phyloP scores from a whole-genome alignment of 805 yeast species.

The Saccharomycopsis javanensis region DNA sequence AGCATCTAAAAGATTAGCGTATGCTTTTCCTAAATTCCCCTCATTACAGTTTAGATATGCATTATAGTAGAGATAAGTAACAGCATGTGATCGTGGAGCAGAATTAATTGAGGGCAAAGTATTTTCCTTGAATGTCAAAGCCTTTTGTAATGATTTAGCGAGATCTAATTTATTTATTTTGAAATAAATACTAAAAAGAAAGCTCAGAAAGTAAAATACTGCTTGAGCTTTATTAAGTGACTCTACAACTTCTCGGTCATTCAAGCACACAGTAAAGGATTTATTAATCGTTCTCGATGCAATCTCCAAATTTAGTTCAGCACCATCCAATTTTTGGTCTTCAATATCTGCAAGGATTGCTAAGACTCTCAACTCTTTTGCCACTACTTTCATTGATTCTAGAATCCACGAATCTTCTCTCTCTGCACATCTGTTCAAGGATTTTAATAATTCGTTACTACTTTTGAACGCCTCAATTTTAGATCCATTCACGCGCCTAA shows the following conservation, averaged over 20 bases:
- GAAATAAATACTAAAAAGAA: slow-evolving; percentile 62
- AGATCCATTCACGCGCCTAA: not conserved
- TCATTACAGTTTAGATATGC: slow-evolving; percentile 61
- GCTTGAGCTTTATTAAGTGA: slow-evolving; percentile 45
- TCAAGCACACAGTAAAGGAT: slow-evolving; percentile 66
- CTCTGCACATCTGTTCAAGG: slow-evolving; percentile 45
- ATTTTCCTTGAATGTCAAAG: slow-evolving; percentile 42
- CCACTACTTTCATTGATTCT: slow-evolving; percentile 31
- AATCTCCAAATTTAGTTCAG: slow-evolving; percentile 12
- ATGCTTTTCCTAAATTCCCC: slow-evolving; percentile 45
- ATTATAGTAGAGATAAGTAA: slow-evolving; percentile 58
- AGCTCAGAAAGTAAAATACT: slow-evolving; percentile 61
- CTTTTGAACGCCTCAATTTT: slow-evolving; percentile 21
- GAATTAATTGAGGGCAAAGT: slow-evolving; percentile 42
- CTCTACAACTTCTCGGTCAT: slow-evolving; percentile 57
- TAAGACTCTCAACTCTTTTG: slow-evolving; percentile 29
- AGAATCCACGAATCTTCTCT: slow-evolving; percentile 45
- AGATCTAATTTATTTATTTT: slow-evolving; percentile 56
- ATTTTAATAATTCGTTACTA: slow-evolving; percentile 33
- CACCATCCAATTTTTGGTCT: not conserved
- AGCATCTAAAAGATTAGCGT: slow-evolving; percentile 44
- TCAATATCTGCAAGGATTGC: slow-evolving; percentile 24
- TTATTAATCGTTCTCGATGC: slow-evolving; percentile 60
- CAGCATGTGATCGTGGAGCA: slow-evolving; percentile 42
- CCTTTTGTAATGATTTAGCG: slow-evolving; percentile 67